Conservation (phyloP, 805 yeast genomes). For the Hanseniaspora occidentalis region DNA sequence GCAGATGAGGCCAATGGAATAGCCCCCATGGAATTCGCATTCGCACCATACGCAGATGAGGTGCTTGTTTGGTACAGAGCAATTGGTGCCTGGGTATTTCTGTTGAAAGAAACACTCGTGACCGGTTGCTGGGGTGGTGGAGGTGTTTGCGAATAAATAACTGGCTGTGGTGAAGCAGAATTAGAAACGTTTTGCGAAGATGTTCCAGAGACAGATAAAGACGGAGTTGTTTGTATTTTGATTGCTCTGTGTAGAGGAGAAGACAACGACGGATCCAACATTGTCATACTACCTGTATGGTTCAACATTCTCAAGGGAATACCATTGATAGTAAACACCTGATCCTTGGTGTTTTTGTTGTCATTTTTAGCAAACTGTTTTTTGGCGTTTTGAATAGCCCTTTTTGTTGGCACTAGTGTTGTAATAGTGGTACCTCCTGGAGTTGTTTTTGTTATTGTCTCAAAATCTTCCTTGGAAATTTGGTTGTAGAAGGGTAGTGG, state of each 20-base stretch:
- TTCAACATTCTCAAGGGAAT: slow-evolving; percentile 62
- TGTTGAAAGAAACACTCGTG: no score
- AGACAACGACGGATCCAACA: slow-evolving; percentile 4
- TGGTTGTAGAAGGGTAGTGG: slow-evolving; percentile 88
- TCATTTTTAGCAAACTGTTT: slow-evolving; percentile 4
- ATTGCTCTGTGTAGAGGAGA: slow-evolving; percentile 3
- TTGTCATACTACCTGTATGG: slow-evolving; percentile 60
- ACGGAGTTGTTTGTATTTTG: no score
- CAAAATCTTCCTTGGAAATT: slow-evolving; percentile 79
- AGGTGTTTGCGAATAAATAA: no score
- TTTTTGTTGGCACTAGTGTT: slow-evolving; percentile 76
- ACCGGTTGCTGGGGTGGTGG: no score
- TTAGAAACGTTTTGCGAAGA: no score
- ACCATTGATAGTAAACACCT: slow-evolving; percentile 48
- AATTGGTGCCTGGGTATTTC: no score
- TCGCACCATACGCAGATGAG: no score
- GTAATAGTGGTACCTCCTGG: slow-evolving; percentile 91
- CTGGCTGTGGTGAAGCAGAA: no score
- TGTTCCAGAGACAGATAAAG: no score
- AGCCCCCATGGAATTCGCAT: no score
- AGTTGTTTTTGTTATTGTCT: slow-evolving; percentile 71
- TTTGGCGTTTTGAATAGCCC: slow-evolving; percentile 39
- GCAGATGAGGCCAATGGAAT: no score
- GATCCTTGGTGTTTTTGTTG: neutral
- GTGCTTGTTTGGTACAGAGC: no score